Evolutionary conservation across 2,329 filamentous ascomycete genomes (phyloP).

Genomic region (Sordariomycetes sp.): DNA sequence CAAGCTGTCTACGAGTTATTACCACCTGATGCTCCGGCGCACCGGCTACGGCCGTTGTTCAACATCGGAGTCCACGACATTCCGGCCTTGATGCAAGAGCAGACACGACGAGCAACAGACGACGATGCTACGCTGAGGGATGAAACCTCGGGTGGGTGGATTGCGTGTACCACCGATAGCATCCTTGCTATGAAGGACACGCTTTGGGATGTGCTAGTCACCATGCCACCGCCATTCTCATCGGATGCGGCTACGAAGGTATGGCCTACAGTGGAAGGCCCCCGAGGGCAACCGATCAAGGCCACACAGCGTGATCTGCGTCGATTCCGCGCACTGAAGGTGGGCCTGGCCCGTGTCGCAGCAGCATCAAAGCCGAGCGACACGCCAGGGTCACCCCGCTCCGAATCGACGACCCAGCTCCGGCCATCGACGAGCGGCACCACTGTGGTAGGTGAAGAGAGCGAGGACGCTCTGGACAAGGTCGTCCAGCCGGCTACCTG

Average conservation of each 20-base stretch:
- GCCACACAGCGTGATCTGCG: constrained; percentile 86
- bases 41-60: constrained; percentile 75
- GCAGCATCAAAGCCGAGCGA: constrained; percentile 11
- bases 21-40: constrained; percentile 47
- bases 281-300: constrained; percentile 55
- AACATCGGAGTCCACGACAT: constrained; percentile 92
- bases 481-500: constrained; percentile 55
- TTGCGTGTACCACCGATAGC: constrained; percentile 91
- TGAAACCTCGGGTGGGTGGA: constrained; percentile 59
- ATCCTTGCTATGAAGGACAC: constrained; percentile 79
- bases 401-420: constrained; percentile 14
- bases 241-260: constrained; percentile 46
- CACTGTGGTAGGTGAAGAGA: constrained; percentile 20
- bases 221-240: constrained; percentile 57
- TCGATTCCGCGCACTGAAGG: constrained; percentile 60
- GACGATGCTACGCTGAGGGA: constrained; percentile 14
- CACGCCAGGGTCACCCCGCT: constrained; percentile 16
- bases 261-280: constrained; percentile 68
- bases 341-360: constrained; percentile 43
- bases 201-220: constrained; percentile 83
- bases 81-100: constrained; percentile 52
- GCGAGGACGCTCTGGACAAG: constrained; percentile 38
- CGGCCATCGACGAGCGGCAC: constrained; percentile 13
- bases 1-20: constrained; percentile 60
- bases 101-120: not conserved